Evolutionary conservation across 2,329 filamentous ascomycete species (phyloP).

Genomic region (Arthrobotrys conoides): DNA sequence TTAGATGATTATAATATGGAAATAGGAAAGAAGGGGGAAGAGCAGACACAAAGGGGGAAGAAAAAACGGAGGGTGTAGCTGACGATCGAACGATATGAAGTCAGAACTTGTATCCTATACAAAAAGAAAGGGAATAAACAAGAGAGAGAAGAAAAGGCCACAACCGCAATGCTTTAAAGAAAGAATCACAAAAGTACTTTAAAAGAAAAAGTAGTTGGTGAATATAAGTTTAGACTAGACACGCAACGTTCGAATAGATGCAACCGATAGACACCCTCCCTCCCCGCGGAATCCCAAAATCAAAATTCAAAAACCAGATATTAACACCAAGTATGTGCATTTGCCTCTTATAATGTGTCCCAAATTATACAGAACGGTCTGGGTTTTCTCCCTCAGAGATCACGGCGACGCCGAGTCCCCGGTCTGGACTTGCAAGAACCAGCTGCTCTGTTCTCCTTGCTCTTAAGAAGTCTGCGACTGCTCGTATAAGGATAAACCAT

Average conservation of each 20-base stretch:
- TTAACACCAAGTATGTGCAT: conserved; percentile 23
- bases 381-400: conserved; percentile 87
- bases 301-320: conserved; percentile 11
- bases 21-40: not conserved
- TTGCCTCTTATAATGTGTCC: not conserved
- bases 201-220: not conserved
- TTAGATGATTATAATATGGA: conserved; percentile 5
- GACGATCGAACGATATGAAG: not conserved
- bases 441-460: conserved; percentile 92
- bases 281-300: conserved; percentile 24
- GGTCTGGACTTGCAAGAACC: conserved; percentile 90
- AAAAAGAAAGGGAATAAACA: conserved; percentile 27
- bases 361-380: conserved; percentile 78
- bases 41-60: conserved; percentile 11
- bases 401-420: conserved; percentile 85
- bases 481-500: conserved; percentile 96
- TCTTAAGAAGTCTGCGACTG: conserved; percentile 89
- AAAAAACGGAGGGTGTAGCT: not conserved
- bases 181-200: conserved; percentile 17
- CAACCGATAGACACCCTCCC: conserved; percentile 46
- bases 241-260: conserved; percentile 42
- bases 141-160: conserved; percentile 5
- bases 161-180: conserved; percentile 53
- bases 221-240: conserved; percentile 9
- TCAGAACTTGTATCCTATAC: conserved; percentile 29